phyloP scores from a whole-genome alignment of 169 alveolate species.

The Plasmodium cynomolgi region DNA sequence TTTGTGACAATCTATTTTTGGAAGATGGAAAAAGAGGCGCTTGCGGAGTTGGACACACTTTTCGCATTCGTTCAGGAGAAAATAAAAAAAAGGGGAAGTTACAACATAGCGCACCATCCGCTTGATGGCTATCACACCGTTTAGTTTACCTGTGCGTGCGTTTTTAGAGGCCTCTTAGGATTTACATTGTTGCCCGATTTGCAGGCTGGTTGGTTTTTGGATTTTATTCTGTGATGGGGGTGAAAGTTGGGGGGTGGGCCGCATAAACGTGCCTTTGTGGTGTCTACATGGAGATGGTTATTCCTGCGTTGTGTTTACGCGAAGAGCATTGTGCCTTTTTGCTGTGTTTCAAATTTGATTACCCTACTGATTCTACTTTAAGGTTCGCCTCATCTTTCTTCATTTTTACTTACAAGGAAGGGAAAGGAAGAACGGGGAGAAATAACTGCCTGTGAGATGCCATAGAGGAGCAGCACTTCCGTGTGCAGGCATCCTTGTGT shows the following conservation, averaged over 20 bases:
- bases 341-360: neutral
- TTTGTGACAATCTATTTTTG: neutral
- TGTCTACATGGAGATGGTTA: neutral
- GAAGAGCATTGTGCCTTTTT: neutral
- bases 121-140: neutral
- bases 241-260: neutral
- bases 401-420: slow-evolving; percentile 7
- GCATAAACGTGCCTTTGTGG: neutral
- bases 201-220: neutral
- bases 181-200: neutral
- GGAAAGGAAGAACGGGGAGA: neutral
- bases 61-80: neutral
- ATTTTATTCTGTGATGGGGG: slow-evolving; percentile 16
- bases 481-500: neutral
- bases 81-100: neutral
- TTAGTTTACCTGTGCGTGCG: neutral
- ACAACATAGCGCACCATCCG: neutral
- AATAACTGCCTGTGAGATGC: neutral
- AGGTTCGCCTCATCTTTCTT: slow-evolving; percentile 10
- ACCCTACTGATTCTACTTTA: slow-evolving; percentile 50
- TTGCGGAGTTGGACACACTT: neutral
- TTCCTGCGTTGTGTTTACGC: neutral
- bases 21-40: neutral
- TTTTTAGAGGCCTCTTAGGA: neutral
- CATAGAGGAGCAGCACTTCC: neutral